Base-by-base conservation (phyloP, 2,329 filamentous ascomycete genomes). In the Penicillium sp. region DNA sequence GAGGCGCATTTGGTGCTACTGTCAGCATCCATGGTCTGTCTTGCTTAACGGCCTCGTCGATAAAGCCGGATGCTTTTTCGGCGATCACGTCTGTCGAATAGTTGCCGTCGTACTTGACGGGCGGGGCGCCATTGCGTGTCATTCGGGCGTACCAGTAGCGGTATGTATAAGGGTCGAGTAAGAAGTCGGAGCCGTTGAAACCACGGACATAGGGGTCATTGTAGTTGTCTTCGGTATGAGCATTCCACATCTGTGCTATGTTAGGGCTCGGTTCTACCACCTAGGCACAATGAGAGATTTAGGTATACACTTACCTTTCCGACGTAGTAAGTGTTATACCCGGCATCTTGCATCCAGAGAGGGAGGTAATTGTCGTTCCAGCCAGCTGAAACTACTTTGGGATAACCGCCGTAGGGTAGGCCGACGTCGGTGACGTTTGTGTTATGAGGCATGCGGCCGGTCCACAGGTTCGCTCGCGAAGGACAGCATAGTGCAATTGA, bases 301-400 rank as follows among this genome's bases (percentile, higher is more conserved):
- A 16, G 16, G n/a, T 14, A n/a, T 36, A n/a, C 6, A 21, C 38
- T 40, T 21, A 40, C 38, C 10, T 91, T 90, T 13, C 72, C 88
- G 0, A 83, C 83, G 62, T 90, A 90, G 64, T 88, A 89, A 0
- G 87, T 89, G 59, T 83, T 82, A 65, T 90, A 90, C 0, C 86
- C 87, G 0, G 81, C 83, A 4, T 81, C 69, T 59, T 89, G 85
- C n/a, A 91, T 71, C 87, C 88, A 90, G 0, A 90, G 67, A 0
- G 87, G 88, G 0, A 90, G 77, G 56, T 87, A 89, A 34, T 86
- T 81, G 1, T 86, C 79, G 54, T 90, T 88, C 55, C 84, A 78
- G 0, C 87, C 87, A 48, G 87, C 78, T 3, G 75, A 74, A 13
- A 89, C 73, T 52, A 90, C 88, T 62, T 89, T 88, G 1, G 83